Base-by-base conservation (phyloP, 2,329 filamentous ascomycete species). In the Fusarium hainanense region DNA sequence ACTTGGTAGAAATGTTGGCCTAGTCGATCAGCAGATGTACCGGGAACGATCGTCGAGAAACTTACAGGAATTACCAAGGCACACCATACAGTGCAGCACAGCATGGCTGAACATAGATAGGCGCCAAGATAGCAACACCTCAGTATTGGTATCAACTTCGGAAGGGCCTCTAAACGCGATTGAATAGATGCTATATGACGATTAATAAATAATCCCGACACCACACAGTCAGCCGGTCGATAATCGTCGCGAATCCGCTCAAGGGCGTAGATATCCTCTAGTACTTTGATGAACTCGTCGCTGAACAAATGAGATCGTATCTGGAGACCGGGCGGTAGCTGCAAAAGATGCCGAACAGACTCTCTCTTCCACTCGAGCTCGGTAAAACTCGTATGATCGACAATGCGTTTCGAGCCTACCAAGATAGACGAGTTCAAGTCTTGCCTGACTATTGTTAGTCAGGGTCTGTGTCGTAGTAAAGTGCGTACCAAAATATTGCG, bases 151-250 rank as follows among this genome's bases (percentile, higher is more conserved):
- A 73, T 78, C 0, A 16, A 4, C 12, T 66, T 69, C 7, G 64
- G 60, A 5, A 82, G 63, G 10, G 50, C 44, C 4, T 72, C 72
- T 0, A 83, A 70, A 32, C 80, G 75, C 0, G 81, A 83, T 40
- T 83, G 81, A 14, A 83, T 80, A 4, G 78, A 83, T 41, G 81
- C 82, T 37, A 75, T 76, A 11, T 83, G 81, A 34, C 81, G 80
- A 41, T 83, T 75, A 25, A 84, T 77, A 11, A 67, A 63, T 42
- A 75, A 63, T 66, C 82, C 79, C 4, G 69, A 63, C 2, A 76
- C 48, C 0, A 52, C 49, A 37, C 79, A 74, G 3, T 69, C 66
- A 0, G 7, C 62, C 0, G n/a, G 42, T 4, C 16, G 52, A 28
- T 70, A 72, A 0, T 58, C 20, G 3, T 82, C 77, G 57, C 82